phyloP scores from a whole-genome alignment of 805 yeast species.

The Debaryomyces prosopidis region DNA sequence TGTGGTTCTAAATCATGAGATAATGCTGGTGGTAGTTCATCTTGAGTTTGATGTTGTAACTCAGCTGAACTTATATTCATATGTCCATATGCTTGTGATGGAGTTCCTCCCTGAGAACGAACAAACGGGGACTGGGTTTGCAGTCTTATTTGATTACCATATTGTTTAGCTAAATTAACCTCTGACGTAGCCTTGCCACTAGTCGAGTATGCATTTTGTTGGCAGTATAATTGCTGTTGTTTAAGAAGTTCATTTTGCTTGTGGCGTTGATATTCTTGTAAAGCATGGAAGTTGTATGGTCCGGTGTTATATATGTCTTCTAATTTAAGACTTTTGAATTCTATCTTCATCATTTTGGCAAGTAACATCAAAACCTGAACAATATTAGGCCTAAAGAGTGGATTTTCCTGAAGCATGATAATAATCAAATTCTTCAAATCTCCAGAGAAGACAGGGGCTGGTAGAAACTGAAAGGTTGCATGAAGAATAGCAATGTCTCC shows the following conservation, averaged over 20 bases:
- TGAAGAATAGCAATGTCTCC: conserved; percentile 84
- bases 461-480: conserved; percentile 78
- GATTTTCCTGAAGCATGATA: conserved; percentile 81
- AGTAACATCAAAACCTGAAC: conserved; percentile 75
- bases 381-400: conserved; percentile 79
- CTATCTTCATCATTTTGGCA: conserved; percentile 46
- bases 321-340: conserved; percentile 28
- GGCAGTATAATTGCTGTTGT: conserved; percentile 42
- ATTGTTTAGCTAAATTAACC: conserved; percentile 1
- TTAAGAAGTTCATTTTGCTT: conserved; percentile 33
- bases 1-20: not conserved
- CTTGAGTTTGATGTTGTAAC: not conserved
- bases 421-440: conserved; percentile 73
- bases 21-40: not conserved
- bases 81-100: conserved; percentile 2
- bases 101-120: conserved; percentile 7
- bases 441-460: conserved; percentile 65
- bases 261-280: conserved; percentile 48
- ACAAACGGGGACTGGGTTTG: conserved; percentile 15
- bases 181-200: conserved; percentile 6
- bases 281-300: conserved; percentile 57
- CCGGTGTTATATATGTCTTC: conserved; percentile 52
- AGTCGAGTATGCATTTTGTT: conserved; percentile 28
- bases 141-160: not conserved
- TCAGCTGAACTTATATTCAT: not conserved